Evolutionary conservation across 495 filamentous ascomycete species (phyloP).

Genomic region (Sordaria brevicollis): DNA sequence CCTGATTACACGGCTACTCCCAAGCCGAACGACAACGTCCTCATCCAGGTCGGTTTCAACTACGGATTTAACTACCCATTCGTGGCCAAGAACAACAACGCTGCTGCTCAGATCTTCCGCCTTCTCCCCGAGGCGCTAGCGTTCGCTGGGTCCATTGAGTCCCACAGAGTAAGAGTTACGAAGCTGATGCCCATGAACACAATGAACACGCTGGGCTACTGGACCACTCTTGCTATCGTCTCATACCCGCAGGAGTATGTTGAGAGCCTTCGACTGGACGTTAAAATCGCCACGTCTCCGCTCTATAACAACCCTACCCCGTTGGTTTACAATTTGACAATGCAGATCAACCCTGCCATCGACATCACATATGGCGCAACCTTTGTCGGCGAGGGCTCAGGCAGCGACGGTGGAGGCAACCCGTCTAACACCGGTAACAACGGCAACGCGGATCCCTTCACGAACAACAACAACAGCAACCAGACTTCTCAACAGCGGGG

Average conservation of each 20-base stretch:
- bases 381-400: conserved; percentile 23
- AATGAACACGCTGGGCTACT: conserved; percentile 54
- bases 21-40: conserved; percentile 47
- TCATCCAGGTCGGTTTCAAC: conserved; percentile 80
- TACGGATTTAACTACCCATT: conserved; percentile 73
- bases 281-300: conserved; percentile 55
- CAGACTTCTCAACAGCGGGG: conserved; percentile 47
- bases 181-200: conserved; percentile 74
- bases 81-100: conserved; percentile 56
- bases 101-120: conserved; percentile 79
- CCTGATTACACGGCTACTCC: conserved; percentile 30
- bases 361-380: conserved; percentile 56
- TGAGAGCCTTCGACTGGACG: conserved; percentile 48
- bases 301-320: conserved; percentile 60
- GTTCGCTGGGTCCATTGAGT: conserved; percentile 47
- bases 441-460: conserved; percentile 29
- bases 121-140: conserved; percentile 66
- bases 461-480: conserved; percentile 25
- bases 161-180: conserved; percentile 50
- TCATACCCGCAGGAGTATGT: conserved; percentile 62
- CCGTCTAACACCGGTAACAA: conserved; percentile 10
- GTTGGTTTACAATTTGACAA: conserved; percentile 56
- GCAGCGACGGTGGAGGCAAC: conserved; percentile 16
- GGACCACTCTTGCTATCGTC: conserved; percentile 70
- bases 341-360: conserved; percentile 75